Conservation (phyloP, 192 early-diverging fungal genomes). For the Linderina pennispora region DNA sequence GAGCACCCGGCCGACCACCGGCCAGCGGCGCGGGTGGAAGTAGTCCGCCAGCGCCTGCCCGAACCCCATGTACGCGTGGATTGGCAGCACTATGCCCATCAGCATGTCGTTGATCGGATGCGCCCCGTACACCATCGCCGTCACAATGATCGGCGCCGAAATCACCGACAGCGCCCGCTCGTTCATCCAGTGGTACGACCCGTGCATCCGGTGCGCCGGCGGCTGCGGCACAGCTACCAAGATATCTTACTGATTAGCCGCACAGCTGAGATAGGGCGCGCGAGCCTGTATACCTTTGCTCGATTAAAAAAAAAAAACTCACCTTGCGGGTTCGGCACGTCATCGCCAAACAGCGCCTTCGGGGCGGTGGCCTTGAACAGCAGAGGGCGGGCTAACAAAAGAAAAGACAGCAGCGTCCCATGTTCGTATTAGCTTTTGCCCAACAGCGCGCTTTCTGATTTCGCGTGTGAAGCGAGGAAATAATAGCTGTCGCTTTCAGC, state of each 20-base stretch:
- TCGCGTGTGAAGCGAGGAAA: background rate
- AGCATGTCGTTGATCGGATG: conserved; percentile 83
- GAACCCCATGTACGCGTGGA: conserved; percentile 89
- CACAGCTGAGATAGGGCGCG: background rate
- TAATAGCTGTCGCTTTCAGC: too few relatives aligned
- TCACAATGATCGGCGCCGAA: conserved; percentile 67
- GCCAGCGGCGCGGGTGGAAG: conserved; percentile 62
- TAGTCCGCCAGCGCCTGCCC: conserved; percentile 76
- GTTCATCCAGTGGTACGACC: conserved; percentile 94
- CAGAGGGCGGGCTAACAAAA: conserved; percentile 7
- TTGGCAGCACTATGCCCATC: conserved; percentile 82
- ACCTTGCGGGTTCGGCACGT: conserved; percentile 35
- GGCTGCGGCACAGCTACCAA: conserved; percentile 43
- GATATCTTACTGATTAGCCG: background rate
- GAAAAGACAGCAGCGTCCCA: too few relatives aligned
- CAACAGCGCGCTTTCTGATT: too few relatives aligned
- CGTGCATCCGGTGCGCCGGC: conserved; percentile 60
- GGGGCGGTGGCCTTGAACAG: conserved; percentile 25
- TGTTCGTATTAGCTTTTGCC: too few relatives aligned
- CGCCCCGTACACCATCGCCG: conserved; percentile 75
- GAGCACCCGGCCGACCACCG: conserved; percentile 53
- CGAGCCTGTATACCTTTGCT: too few relatives aligned
- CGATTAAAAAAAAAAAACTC: background rate
- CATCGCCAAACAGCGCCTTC: conserved; percentile 30
- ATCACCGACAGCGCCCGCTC: conserved; percentile 81